phyloP scores from a whole-genome alignment of 169 alveolate species.

The Eimeria maxima region DNA sequence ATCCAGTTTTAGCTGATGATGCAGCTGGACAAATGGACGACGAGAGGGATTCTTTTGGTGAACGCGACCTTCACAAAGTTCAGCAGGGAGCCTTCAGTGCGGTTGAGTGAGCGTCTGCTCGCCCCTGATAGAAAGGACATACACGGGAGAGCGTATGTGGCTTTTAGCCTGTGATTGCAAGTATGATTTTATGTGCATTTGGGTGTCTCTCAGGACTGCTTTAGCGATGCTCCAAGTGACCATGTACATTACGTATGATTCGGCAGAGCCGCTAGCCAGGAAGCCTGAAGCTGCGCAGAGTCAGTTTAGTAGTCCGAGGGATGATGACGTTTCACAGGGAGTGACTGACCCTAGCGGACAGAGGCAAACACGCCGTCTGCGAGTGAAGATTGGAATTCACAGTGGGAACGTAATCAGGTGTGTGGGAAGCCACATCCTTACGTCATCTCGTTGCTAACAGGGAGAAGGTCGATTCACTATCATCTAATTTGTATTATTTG shows the following conservation, averaged over 20 bases:
- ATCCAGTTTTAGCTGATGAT: constrained; percentile 61
- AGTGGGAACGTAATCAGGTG: constrained; percentile 96
- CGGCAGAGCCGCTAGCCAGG: constrained; percentile 61
- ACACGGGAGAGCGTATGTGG: background rate
- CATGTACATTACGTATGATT: constrained; percentile 72
- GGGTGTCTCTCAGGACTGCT: constrained; percentile 32
- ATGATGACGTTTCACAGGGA: background rate
- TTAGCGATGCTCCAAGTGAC: constrained; percentile 76
- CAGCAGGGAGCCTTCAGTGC: constrained; percentile 80
- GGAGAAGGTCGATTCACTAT: background rate
- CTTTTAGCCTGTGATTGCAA: background rate
- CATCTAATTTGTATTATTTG: background rate
- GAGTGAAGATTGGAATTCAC: constrained; percentile 94
- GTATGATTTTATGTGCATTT: background rate
- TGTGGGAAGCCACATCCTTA: background rate
- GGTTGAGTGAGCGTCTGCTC: constrained; percentile 53
- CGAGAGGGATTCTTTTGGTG: constrained; percentile 46
- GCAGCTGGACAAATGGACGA: constrained; percentile 72
- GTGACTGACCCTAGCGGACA: constrained; percentile 31
- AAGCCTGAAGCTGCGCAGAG: background rate
- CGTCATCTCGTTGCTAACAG: background rate
- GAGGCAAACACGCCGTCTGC: constrained; percentile 72
- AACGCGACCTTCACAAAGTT: constrained; percentile 62
- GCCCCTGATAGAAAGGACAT: background rate
- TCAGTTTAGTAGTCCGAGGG: constrained; percentile 46